These are phyloP conservation scores for Vigna reflexopilosa DNA, from an alignment of 306 rosid species.

Conservation along the genomic window DNA sequence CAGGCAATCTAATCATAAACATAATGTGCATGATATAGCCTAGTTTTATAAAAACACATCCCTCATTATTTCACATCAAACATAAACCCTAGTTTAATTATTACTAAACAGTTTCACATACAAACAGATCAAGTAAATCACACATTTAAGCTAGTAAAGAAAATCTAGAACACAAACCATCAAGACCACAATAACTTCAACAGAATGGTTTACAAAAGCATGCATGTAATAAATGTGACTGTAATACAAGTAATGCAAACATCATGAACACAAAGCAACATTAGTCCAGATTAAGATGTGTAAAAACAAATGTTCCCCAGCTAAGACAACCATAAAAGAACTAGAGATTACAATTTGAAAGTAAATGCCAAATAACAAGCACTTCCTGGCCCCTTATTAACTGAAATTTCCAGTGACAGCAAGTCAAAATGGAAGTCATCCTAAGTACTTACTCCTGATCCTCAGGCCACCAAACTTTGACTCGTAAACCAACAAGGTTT, in stretches of 20 bases:
- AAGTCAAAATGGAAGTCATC: constrained; percentile 22
- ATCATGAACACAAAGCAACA: constrained; percentile 25
- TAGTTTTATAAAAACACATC: constrained; percentile 20
- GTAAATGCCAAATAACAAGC: constrained; percentile 21
- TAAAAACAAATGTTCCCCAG: constrained; percentile 10
- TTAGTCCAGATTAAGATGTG: constrained; percentile 19
- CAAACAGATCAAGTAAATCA: constrained; percentile 1
- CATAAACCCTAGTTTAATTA: not conserved
- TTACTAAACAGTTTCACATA: not conserved
- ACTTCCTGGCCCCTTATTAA: constrained; percentile 24
- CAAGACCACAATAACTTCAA: constrained; percentile 21
- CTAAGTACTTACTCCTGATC: constrained; percentile 67
- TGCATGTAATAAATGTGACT: not conserved
- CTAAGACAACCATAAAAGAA: constrained; percentile 6
- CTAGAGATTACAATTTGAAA: constrained; percentile 18
- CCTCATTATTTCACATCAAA: constrained; percentile 13
- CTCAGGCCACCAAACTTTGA: constrained; percentile 91
- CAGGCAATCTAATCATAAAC: constrained; percentile 20
- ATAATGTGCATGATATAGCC: constrained; percentile 23
- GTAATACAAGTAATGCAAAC: constrained; percentile 10
- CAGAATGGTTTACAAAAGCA: constrained; percentile 32
- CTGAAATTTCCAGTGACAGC: constrained; percentile 28
- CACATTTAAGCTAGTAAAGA: constrained; percentile 8
- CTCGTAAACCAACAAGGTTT: constrained; percentile 63
- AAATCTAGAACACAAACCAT: constrained; percentile 3